Evolutionary conservation across 2,329 filamentous ascomycete species (phyloP).

Genomic region (Lomentospora prolificans): DNA sequence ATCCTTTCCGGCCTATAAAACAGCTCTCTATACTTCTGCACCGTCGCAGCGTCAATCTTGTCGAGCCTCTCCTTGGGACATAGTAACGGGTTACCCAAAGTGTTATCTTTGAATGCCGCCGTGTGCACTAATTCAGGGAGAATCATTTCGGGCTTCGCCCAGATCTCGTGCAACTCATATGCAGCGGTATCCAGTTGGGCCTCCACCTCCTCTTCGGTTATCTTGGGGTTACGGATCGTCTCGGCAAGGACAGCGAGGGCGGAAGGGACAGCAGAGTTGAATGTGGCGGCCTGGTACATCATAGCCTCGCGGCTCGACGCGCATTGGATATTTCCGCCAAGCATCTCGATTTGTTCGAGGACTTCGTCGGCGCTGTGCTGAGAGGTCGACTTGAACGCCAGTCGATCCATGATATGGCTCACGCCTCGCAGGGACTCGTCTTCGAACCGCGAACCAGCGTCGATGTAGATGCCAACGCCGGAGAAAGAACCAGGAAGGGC

Average conservation of each 20-base stretch:
- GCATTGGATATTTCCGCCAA: slow-evolving; percentile 95
- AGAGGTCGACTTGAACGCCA: slow-evolving; percentile 87
- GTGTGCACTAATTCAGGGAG: slow-evolving; percentile 91
- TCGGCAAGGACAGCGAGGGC: slow-evolving; percentile 82
- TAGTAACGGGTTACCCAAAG: slow-evolving; percentile 82
- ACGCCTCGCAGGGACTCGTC: slow-evolving; percentile 75
- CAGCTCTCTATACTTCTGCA: slow-evolving; percentile 67
- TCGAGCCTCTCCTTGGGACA: slow-evolving; percentile 77
- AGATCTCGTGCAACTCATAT: slow-evolving; percentile 95
- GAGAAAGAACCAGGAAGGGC: slow-evolving; percentile 90
- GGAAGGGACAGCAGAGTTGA: slow-evolving; percentile 81
- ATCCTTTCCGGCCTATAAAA: slow-evolving; percentile 89
- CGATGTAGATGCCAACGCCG: slow-evolving; percentile 89
- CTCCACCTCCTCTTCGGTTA: slow-evolving; percentile 78
- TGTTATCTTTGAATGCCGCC: slow-evolving; percentile 93
- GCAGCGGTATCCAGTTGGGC: slow-evolving; percentile 85
- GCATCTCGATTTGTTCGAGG: slow-evolving; percentile 74
- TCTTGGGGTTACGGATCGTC: slow-evolving; percentile 76
- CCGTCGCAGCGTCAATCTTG: slow-evolving; percentile 62
- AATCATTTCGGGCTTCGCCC: slow-evolving; percentile 94
- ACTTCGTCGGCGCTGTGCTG: slow-evolving; percentile 68
- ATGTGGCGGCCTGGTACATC: slow-evolving; percentile 98
- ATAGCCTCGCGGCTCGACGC: slow-evolving; percentile 89
- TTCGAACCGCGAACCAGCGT: slow-evolving; percentile 91
- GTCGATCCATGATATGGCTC: slow-evolving; percentile 89